Percentiles rank a stretch among this genome's conserved stretches.
phyloP scores from a whole-genome alignment of 78 protist genomes.

The Tieghemostelium lacteum region DNA sequence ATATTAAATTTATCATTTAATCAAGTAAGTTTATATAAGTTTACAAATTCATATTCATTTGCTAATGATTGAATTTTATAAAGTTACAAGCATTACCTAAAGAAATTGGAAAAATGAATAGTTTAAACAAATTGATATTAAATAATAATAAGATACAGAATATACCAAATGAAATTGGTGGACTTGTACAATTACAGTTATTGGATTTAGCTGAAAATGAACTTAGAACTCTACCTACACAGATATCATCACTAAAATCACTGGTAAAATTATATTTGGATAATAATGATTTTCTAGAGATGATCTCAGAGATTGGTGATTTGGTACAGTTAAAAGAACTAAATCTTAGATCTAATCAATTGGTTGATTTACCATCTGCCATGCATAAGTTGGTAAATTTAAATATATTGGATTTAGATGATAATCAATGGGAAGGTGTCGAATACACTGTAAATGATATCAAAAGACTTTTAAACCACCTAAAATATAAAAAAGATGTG shows the following conservation, averaged over 20 bases:
- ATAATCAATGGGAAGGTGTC: constrained; percentile 61
- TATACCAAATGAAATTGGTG: constrained; percentile 74
- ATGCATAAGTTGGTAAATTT: constrained; percentile 10
- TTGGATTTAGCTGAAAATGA: constrained; percentile 82
- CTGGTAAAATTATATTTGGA: constrained; percentile 78
- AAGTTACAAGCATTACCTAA: constrained; percentile 47
- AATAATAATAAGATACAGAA: constrained; percentile 59
- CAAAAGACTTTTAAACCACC: constrained; percentile 19
- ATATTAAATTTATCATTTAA: constrained; percentile 72
- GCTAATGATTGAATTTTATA: background rate
- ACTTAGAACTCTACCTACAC: constrained; percentile 29
- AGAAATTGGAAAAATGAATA: constrained; percentile 45
- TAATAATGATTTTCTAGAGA: constrained; percentile 76
- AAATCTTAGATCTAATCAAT: constrained; percentile 69
- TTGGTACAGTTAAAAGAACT: constrained; percentile 56
- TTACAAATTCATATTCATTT: background rate
- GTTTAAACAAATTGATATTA: constrained; percentile 39
- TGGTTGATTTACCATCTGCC: constrained; percentile 73
- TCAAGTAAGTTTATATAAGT: constrained; percentile 5
- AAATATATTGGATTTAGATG: constrained; percentile 61
- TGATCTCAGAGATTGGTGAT: constrained; percentile 27
- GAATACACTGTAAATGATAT: constrained; percentile 52
- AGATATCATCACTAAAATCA: constrained; percentile 13
- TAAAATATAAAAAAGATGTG: constrained; percentile 50
- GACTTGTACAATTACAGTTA: background rate